Conservation (phyloP, 2,329 filamentous ascomycete species). For the Beauveria sp. region DNA sequence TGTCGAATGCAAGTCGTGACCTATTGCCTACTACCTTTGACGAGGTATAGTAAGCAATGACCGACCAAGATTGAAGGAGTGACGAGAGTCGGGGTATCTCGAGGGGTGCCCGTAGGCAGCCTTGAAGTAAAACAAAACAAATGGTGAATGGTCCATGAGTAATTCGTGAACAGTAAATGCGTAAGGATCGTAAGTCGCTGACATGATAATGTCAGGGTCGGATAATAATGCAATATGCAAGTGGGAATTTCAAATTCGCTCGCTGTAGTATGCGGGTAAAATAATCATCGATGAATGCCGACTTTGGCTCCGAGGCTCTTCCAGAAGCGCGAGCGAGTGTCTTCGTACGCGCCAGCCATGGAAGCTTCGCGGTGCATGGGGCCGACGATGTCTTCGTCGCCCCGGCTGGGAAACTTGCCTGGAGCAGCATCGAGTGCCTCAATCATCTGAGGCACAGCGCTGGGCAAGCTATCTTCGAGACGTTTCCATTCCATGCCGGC, state of each 20-base stretch:
- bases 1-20: background rate
- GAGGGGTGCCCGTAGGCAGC: background rate
- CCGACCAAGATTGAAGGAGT: slow-evolving; percentile 15
- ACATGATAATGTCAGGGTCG: slow-evolving; percentile 12
- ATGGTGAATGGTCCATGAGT: slow-evolving; percentile 21
- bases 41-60: slow-evolving; percentile 5
- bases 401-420: slow-evolving; percentile 81
- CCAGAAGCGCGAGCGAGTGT: slow-evolving; percentile 41
- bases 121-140: slow-evolving; percentile 10
- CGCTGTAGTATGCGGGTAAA: background rate
- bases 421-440: slow-evolving; percentile 57
- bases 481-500: slow-evolving; percentile 35
- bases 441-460: slow-evolving; percentile 60
- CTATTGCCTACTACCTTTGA: slow-evolving; percentile 10
- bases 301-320: slow-evolving; percentile 42
- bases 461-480: slow-evolving; percentile 50
- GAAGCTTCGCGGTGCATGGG: slow-evolving; percentile 66
- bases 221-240: background rate
- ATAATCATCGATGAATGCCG: slow-evolving; percentile 17
- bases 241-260: background rate
- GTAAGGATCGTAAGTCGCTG: slow-evolving; percentile 12
- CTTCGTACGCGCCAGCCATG: slow-evolving; percentile 41
- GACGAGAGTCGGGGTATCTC: slow-evolving; percentile 23
- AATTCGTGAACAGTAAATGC: background rate
- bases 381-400: slow-evolving; percentile 87